Evolutionary conservation across 805 yeast genomes (phyloP).

Genomic region (Jamesozyma jinghongensis): DNA sequence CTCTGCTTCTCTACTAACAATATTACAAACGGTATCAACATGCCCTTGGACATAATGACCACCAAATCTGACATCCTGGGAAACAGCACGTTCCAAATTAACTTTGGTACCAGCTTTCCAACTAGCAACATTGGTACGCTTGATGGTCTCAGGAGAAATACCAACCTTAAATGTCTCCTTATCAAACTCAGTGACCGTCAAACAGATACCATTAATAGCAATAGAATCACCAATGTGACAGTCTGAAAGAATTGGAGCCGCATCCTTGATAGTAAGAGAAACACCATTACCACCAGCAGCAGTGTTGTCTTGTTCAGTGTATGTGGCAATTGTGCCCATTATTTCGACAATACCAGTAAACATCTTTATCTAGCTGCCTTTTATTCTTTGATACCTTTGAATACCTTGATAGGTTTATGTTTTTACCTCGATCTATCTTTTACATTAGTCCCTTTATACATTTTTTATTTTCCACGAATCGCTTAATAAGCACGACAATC

Average conservation of each 20-base stretch:
- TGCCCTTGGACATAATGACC: conserved; percentile 99
- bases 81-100: conserved; percentile 87
- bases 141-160: conserved; percentile 82
- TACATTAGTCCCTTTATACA: too few relatives aligned
- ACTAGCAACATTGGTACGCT: conserved; percentile 65
- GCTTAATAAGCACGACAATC: too few relatives aligned
- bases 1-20: conserved; percentile 47
- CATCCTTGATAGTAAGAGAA: conserved; percentile 56
- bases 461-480: too few relatives aligned
- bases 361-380: conserved; percentile 41
- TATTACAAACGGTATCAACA: conserved; percentile 78
- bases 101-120: conserved; percentile 53
- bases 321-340: conserved; percentile 46
- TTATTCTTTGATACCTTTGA: neutral
- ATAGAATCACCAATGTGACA: conserved; percentile 93
- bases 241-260: conserved; percentile 56
- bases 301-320: conserved; percentile 14
- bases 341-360: conserved; percentile 90
- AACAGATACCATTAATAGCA: conserved; percentile 78
- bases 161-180: conserved; percentile 71
- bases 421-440: too few relatives aligned
- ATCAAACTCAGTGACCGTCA: conserved; percentile 80
- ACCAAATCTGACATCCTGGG: conserved; percentile 70
- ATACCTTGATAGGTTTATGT: neutral
- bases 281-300: conserved; percentile 42